Percentiles rank a stretch among this genome's conserved stretches.
Conservation (phyloP, 768 basidiomycete genomes). For the Coprinopsis cinerea region DNA sequence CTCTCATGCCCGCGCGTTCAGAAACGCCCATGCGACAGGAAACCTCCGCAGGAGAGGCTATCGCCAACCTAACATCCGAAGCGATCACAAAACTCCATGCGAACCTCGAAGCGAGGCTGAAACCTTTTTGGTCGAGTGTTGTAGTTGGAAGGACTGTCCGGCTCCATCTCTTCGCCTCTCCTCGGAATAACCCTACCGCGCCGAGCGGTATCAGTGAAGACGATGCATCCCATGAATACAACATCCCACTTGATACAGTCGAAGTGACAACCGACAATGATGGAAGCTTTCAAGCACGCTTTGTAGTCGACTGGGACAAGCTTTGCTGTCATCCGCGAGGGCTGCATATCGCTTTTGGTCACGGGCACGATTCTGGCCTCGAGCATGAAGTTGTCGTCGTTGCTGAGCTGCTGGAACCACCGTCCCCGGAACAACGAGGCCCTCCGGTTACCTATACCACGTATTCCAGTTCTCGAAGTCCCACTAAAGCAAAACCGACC, state of each 20-base stretch:
- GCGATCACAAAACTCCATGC: slow-evolving; percentile 52
- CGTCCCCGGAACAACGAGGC: slow-evolving; percentile 15
- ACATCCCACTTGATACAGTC: slow-evolving; percentile 41
- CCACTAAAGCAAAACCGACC: neutral
- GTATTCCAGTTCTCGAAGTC: slow-evolving; percentile 7
- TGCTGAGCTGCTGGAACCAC: slow-evolving; percentile 43
- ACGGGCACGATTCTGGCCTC: slow-evolving; percentile 21
- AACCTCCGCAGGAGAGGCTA: slow-evolving; percentile 10
- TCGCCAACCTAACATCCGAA: slow-evolving; percentile 19
- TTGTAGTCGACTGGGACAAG: slow-evolving; percentile 64
- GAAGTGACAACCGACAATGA: slow-evolving; percentile 58
- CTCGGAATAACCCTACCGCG: slow-evolving; percentile 18
- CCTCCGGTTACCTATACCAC: slow-evolving; percentile 5
- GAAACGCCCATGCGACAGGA: neutral
- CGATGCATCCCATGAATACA: slow-evolving; percentile 21
- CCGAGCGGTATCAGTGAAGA: slow-evolving; percentile 10
- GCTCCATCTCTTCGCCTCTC: slow-evolving; percentile 52
- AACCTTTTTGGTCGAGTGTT: slow-evolving; percentile 76
- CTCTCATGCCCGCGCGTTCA: no score
- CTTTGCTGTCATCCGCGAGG: slow-evolving; percentile 57
- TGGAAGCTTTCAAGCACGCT: slow-evolving; percentile 65
- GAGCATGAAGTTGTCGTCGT: slow-evolving; percentile 46
- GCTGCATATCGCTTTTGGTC: slow-evolving; percentile 50
- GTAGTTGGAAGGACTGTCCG: slow-evolving; percentile 58
- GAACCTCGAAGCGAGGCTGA: slow-evolving; percentile 73